Conservation (phyloP, 2,329 filamentous ascomycete species). For the Nectriaceae sp. region DNA sequence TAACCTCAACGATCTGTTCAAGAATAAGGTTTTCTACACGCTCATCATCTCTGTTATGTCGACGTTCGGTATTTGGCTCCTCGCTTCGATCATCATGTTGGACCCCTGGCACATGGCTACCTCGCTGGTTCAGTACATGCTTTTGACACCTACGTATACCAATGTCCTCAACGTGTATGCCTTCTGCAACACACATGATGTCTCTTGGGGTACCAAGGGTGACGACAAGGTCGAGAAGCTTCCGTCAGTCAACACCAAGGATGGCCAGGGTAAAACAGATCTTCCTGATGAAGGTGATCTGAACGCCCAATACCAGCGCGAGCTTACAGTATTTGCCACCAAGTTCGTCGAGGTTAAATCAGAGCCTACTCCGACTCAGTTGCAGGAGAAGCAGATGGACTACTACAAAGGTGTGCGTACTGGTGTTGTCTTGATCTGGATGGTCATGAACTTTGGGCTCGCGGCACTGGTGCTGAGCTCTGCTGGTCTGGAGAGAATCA, state of each 20-base stretch:
- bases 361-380: conserved; percentile 52
- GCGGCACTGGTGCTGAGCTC: conserved; percentile 84
- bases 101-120: conserved; percentile 99
- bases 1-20: conserved; percentile 72
- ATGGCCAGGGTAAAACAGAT: conserved; percentile 88
- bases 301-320: conserved; percentile 90
- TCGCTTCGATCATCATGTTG: conserved; percentile 91
- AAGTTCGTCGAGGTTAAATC: conserved; percentile 77
- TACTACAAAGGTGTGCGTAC: conserved; percentile 97
- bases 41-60: conserved; percentile 90
- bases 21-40: conserved; percentile 87
- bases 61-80: conserved; percentile 90
- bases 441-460: conserved; percentile 92
- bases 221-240: conserved; percentile 94
- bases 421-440: conserved; percentile 90
- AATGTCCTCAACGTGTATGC: conserved; percentile 99
- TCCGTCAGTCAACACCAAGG: conserved; percentile 84
- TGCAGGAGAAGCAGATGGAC: conserved; percentile 87
- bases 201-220: conserved; percentile 98
- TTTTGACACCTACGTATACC: conserved; percentile 94
- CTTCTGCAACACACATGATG: conserved; percentile 98
- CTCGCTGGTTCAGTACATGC: conserved; percentile 90
- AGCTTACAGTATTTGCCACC: conserved; percentile 70
- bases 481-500: conserved; percentile 75
- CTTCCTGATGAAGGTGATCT: conserved; percentile 93